These are phyloP conservation scores for Sugiyamaella pinicola DNA, from an alignment of 1,139 yeast species.

Conservation along the genomic window DNA sequence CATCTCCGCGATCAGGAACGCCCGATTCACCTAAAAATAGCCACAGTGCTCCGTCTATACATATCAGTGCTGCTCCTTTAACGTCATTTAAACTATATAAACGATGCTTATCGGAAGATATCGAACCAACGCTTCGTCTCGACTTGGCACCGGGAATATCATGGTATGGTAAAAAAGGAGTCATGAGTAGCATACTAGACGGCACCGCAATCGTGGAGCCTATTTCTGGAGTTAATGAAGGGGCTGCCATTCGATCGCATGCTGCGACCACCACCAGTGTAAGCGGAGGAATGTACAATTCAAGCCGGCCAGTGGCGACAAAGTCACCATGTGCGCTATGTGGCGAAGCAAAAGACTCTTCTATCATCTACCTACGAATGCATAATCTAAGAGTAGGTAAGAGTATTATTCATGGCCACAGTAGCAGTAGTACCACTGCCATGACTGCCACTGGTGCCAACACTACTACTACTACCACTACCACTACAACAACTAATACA, in stretches of 20 bases:
- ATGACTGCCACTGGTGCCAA: background rate
- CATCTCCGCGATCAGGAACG: constrained; percentile 12
- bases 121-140: constrained; percentile 68
- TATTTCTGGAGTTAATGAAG: constrained; percentile 78
- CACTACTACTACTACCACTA: background rate
- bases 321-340: constrained; percentile 77
- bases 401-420: constrained; percentile 24
- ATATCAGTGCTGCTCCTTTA: constrained; percentile 36
- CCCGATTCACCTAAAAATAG: constrained; percentile 19
- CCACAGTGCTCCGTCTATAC: constrained; percentile 2
- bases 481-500: constrained; percentile 12
- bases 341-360: constrained; percentile 71
- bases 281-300: constrained; percentile 17
- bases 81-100: constrained; percentile 65
- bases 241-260: constrained; percentile 18
- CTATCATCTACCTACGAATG: constrained; percentile 74
- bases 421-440: background rate
- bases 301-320: constrained; percentile 70
- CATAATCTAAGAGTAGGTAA: constrained; percentile 57
- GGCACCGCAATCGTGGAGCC: constrained; percentile 88
- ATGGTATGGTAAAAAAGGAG: constrained; percentile 59
- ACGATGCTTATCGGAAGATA: constrained; percentile 69
- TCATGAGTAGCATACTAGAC: constrained; percentile 70
- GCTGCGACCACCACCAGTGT: background rate
- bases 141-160: constrained; percentile 64